Conservation (phyloP, 305 asterid genomes). For the Fraxinus xanthoxyloides region DNA sequence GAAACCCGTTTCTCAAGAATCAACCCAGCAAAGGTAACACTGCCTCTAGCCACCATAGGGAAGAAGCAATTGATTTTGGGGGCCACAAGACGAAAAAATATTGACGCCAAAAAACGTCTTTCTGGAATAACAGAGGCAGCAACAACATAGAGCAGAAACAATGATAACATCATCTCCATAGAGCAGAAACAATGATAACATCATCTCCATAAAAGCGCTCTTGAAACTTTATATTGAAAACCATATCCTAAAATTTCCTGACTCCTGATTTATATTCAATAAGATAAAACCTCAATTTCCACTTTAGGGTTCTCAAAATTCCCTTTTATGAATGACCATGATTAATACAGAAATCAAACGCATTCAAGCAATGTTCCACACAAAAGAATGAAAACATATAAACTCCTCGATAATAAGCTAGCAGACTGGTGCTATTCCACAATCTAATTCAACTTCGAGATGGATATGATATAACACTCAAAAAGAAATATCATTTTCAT, state of each 20-base stretch:
- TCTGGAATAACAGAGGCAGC: background rate
- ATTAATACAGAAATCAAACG: background rate
- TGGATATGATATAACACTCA: background rate
- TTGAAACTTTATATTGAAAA: background rate
- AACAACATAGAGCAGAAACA: background rate
- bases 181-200: background rate
- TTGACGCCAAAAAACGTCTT: background rate
- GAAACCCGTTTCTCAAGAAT: background rate
- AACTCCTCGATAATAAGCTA: background rate
- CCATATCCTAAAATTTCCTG: background rate
- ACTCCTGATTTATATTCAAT: background rate
- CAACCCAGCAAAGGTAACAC: background rate
- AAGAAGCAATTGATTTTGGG: background rate
- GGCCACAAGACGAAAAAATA: background rate
- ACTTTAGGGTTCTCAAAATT: background rate
- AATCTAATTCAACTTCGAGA: background rate
- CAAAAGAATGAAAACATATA: background rate
- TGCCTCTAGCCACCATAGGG: background rate
- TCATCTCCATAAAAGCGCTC: background rate
- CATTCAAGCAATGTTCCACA: background rate
- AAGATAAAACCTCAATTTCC: background rate
- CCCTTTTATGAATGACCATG: background rate
- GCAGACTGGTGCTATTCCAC: background rate
- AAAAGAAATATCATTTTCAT: background rate
- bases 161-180: background rate